Conservation (phyloP, 2,329 filamentous ascomycete genomes). For the Pseudocercospora pini-densiflorae region DNA sequence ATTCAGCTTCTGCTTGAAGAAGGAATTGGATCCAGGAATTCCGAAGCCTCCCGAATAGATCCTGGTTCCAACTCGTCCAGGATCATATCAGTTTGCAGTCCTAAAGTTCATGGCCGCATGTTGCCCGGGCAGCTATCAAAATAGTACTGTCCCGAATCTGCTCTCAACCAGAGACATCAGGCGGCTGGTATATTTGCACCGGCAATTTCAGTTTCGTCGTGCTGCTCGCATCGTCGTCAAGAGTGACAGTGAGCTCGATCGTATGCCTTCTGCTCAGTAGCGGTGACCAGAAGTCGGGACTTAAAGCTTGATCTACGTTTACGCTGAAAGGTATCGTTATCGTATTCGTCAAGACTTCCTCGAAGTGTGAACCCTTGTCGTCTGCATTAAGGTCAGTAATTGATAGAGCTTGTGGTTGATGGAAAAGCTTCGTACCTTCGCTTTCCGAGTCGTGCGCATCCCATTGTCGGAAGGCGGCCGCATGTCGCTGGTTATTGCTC, state of each 20-base stretch:
- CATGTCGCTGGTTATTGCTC: constrained; percentile 5
- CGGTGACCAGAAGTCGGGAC: constrained; percentile 21
- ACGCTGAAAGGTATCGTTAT: constrained; percentile 15
- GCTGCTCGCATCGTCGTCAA: constrained; percentile 19
- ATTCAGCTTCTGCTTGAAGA: neutral
- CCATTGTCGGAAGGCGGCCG: constrained; percentile 13
- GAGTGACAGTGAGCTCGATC: constrained; percentile 17
- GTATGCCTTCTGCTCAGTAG: constrained; percentile 20
- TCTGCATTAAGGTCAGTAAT: constrained; percentile 8
- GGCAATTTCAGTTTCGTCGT: constrained; percentile 19
- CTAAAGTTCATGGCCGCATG: neutral
- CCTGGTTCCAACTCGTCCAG: neutral
- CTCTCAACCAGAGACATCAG: neutral
- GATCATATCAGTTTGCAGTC: neutral
- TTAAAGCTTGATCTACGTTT: neutral
- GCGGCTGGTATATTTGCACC: constrained; percentile 14
- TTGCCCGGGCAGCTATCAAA: neutral
- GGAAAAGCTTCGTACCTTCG: constrained; percentile 15
- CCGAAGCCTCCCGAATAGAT: neutral
- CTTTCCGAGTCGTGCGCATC: constrained; percentile 17
- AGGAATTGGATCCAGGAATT: too few relatives aligned
- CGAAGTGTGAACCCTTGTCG: constrained; percentile 3
- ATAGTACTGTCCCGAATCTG: neutral
- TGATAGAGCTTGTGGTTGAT: neutral
- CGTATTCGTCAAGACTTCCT: constrained; percentile 19